These are phyloP conservation scores for Epichloe bromicola DNA, from an alignment of 2,329 filamentous ascomycete species.

Conservation along the genomic window DNA sequence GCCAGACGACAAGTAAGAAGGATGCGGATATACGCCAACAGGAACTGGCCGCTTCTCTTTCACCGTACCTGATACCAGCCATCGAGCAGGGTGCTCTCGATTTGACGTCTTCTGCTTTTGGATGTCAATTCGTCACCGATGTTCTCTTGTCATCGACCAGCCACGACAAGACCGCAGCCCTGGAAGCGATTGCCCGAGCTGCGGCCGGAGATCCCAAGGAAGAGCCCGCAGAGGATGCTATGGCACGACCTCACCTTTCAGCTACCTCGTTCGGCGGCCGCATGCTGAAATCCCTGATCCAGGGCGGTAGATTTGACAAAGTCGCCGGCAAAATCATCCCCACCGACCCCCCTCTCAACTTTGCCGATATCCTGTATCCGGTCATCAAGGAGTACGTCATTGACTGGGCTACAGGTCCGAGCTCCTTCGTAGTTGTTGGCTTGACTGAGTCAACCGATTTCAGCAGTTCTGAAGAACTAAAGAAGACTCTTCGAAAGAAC, in stretches of 20 bases:
- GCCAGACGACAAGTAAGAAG: slow-evolving; percentile 84
- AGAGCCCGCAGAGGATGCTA: slow-evolving; percentile 26
- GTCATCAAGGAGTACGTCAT: slow-evolving; percentile 63
- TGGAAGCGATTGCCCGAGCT: slow-evolving; percentile 54
- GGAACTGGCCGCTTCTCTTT: slow-evolving; percentile 64
- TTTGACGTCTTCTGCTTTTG: slow-evolving; percentile 64
- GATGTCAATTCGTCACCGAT: slow-evolving; percentile 76
- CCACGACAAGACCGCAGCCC: slow-evolving; percentile 56
- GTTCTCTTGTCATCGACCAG: slow-evolving; percentile 64
- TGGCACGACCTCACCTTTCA: slow-evolving; percentile 41
- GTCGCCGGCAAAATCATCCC: slow-evolving; percentile 56
- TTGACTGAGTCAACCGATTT: slow-evolving; percentile 67
- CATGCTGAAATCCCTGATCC: slow-evolving; percentile 82
- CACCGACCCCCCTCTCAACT: slow-evolving; percentile 64
- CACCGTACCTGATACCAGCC: slow-evolving; percentile 60
- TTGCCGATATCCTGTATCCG: slow-evolving; percentile 70
- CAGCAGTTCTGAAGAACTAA: slow-evolving; percentile 49
- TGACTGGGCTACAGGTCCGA: slow-evolving; percentile 74
- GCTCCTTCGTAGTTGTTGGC: slow-evolving; percentile 75
- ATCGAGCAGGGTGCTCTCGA: slow-evolving; percentile 55
- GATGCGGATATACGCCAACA: slow-evolving; percentile 61
- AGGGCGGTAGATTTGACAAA: slow-evolving; percentile 76
- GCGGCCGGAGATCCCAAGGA: slow-evolving; percentile 43
- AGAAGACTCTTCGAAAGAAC: slow-evolving; percentile 58
- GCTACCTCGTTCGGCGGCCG: slow-evolving; percentile 54